Evolutionary conservation across 208 protist species (phyloP).

Genomic region (Acanthamoeba healyi): DNA sequence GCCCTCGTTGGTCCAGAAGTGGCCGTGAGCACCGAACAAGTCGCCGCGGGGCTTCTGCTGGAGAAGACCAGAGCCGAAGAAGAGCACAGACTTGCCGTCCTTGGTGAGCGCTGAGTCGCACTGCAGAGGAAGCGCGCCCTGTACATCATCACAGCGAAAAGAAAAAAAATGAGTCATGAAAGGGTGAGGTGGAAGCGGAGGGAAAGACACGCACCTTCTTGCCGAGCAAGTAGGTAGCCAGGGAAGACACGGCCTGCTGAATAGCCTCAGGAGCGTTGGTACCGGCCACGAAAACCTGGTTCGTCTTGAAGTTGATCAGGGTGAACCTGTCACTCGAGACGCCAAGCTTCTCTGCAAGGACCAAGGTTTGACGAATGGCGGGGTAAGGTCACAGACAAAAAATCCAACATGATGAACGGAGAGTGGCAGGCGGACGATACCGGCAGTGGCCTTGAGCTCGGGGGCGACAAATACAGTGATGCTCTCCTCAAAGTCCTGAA

Average conservation of each 20-base stretch:
- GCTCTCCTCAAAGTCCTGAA: slow-evolving; percentile 70
- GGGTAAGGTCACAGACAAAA: neutral
- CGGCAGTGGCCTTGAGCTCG: slow-evolving; percentile 11
- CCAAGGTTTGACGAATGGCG: neutral
- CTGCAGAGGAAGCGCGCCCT: slow-evolving; percentile 61
- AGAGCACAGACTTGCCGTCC: slow-evolving; percentile 60
- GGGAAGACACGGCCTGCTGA: slow-evolving; percentile 53
- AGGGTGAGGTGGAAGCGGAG: neutral
- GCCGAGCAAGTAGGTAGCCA: slow-evolving; percentile 42
- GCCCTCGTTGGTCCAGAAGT: slow-evolving; percentile 65
- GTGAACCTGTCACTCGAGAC: slow-evolving; percentile 57
- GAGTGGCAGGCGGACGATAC: neutral
- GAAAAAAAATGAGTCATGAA: neutral
- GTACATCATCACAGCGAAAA: too few relatives aligned
- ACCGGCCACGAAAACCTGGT: slow-evolving; percentile 65
- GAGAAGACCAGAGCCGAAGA: slow-evolving; percentile 33
- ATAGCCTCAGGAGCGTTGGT: slow-evolving; percentile 60
- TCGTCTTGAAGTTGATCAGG: slow-evolving; percentile 72
- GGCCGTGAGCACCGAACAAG: slow-evolving; percentile 59
- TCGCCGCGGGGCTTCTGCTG: slow-evolving; percentile 59
- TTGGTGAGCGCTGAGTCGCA: slow-evolving; percentile 65
- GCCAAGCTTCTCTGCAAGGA: slow-evolving; percentile 24
- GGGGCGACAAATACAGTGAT: slow-evolving; percentile 72
- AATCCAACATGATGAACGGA: neutral
- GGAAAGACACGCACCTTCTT: neutral